Conservation (phyloP, 371 early-diverging fungal species). For the Phascolomyces articulosus region DNA sequence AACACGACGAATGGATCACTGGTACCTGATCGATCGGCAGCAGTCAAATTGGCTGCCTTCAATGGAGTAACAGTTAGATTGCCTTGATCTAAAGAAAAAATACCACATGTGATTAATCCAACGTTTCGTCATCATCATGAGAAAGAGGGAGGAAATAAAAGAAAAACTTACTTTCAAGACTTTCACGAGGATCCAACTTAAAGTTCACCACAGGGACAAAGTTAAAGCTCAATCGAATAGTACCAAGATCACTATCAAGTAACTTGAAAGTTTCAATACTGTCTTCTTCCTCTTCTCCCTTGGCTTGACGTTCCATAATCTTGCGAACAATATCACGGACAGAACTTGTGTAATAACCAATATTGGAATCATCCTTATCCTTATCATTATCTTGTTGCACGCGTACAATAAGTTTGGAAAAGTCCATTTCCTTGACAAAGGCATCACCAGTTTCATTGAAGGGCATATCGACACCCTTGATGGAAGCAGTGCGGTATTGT, state of each 20-base stretch:
- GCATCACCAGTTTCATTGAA: slow-evolving; percentile 49
- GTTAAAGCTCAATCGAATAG: slow-evolving; percentile 37
- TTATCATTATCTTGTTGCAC: slow-evolving; percentile 34
- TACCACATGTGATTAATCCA: no score
- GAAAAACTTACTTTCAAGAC: slow-evolving; percentile 40
- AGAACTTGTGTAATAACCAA: slow-evolving; percentile 23
- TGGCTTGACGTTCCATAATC: slow-evolving; percentile 26
- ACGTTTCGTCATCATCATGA: no score
- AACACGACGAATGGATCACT: slow-evolving; percentile 89
- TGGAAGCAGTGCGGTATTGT: slow-evolving; percentile 41
- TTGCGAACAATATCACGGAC: slow-evolving; percentile 38
- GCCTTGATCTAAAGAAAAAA: slow-evolving; percentile 42
- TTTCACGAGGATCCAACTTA: slow-evolving; percentile 47
- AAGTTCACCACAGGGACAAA: slow-evolving; percentile 48
- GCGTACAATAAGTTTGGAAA: slow-evolving; percentile 40
- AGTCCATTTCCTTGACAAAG: slow-evolving; percentile 56
- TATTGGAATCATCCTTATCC: slow-evolving; percentile 37
- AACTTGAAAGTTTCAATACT: slow-evolving; percentile 30
- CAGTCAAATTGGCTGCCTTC: slow-evolving; percentile 44
- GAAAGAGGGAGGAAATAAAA: no score
- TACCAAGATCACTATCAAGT: slow-evolving; percentile 32
- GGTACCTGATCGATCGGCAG: slow-evolving; percentile 62
- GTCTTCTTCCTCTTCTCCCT: slow-evolving; percentile 23
- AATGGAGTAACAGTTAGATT: slow-evolving; percentile 47
- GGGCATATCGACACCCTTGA: slow-evolving; percentile 39